Conservation (phyloP, 257 asterid genomes). For the Jacaranda mimosifolia region DNA sequence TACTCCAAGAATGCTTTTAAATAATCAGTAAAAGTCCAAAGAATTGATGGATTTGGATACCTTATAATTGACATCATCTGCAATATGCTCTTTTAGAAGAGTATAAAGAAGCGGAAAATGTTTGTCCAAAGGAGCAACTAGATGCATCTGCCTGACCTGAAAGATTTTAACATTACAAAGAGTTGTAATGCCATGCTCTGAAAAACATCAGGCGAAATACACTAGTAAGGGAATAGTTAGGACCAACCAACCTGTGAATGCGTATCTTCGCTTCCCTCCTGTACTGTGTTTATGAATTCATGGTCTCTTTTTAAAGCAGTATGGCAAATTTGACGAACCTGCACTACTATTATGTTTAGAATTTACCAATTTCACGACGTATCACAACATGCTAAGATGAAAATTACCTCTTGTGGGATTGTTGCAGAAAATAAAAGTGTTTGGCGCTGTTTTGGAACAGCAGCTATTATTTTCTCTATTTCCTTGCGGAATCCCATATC, state of each 20-base stretch:
- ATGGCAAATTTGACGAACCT: constrained; percentile 96
- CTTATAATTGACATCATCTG: constrained; percentile 90
- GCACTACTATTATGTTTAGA: constrained; percentile 36
- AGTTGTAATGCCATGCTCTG: not conserved
- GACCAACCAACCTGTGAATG: constrained; percentile 72
- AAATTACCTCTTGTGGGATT: constrained; percentile 80
- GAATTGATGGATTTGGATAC: constrained; percentile 43
- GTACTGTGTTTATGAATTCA: constrained; percentile 85
- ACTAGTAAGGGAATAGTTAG: not conserved
- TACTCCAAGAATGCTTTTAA: constrained; percentile 1
- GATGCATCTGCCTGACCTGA: constrained; percentile 89
- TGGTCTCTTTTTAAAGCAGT: constrained; percentile 93
- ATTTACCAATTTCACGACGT: constrained; percentile 25
- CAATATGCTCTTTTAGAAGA: constrained; percentile 77
- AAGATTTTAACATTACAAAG: constrained; percentile 23
- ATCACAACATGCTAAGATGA: constrained; percentile 11
- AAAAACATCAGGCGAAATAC: constrained; percentile 3
- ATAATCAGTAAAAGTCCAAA: not conserved
- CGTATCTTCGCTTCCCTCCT: constrained; percentile 97
- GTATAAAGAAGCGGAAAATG: constrained; percentile 82
- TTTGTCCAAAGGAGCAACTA: constrained; percentile 81
- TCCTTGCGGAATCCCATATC: constrained; percentile 99
- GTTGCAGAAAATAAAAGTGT: constrained; percentile 98
- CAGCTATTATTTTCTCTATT: constrained; percentile 86
- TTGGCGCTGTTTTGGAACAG: constrained; percentile 97